Base-by-base conservation (phyloP, 768 basidiomycete species). In the Pleurotus ostreatus region DNA sequence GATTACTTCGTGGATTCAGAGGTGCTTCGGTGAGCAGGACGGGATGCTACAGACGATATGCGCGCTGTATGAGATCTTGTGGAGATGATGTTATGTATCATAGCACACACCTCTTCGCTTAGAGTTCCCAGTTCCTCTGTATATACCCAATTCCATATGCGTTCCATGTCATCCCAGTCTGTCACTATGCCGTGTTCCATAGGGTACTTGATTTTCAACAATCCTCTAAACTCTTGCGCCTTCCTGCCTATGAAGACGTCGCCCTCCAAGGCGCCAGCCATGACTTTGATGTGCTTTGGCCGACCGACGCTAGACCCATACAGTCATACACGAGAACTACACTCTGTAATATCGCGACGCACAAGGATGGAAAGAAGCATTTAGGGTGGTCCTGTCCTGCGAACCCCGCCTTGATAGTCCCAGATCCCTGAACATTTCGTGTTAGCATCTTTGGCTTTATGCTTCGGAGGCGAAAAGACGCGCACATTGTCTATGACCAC, bases 161-260 rank as follows among this genome's bases (percentile, higher is more conserved):
- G 85, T 70, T 99, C 97, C 97, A 99, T 99, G 68, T 99, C 97
- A 68, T 99, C 97, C 96, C 97, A 99, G 75, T 99, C 93, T 38
- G 92, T 96, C 7, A 99, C 97, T 58, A 99, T 94, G 11, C 97
- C 97, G 70, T 98, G 97, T 69, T 96, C 93, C 88, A 99, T 98
- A 23, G 97, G 97, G 68, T 98, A 99, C 71, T 95, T 96, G 65
- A 98, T 95, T 80, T 96, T 96, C 62, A 99, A 78, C 61, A 99
- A 77, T 8, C 97, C 97, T 54, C 97, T 80, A 62, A 94, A 89
- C 66, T 98, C 97, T 72, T 99, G 96, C 15, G 97, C 97, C 62
- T 88, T 85, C 65, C 89, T 80, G 2, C 97, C 97, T 57, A 99
- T 98, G 73, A 98, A 99, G 46, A 91, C 84, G 68, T 98, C 96